A percentile compares a stretch with the other conserved stretches of the same genome.
phyloP scores from a whole-genome alignment of 2,329 filamentous ascomycete genomes.

The Cyanodermella asteris region DNA sequence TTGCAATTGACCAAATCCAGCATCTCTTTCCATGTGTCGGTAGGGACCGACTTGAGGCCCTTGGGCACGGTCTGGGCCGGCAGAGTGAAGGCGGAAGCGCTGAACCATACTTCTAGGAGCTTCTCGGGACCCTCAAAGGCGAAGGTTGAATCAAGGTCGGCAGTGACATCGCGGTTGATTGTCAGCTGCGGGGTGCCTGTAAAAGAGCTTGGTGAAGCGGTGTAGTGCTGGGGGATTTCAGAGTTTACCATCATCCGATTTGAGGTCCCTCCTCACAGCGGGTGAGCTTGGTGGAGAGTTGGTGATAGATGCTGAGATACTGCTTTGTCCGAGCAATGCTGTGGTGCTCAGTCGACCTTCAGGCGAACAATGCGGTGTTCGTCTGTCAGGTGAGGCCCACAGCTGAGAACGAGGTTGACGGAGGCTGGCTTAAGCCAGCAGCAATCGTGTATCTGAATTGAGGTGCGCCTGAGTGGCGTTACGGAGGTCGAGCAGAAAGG shows the following conservation, averaged over 20 bases:
- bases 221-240: conserved; percentile 60
- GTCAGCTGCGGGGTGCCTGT: conserved; percentile 73
- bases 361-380: conserved; percentile 89
- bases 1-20: conserved; percentile 97
- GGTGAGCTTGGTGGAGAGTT: conserved; percentile 1
- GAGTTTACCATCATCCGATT: conserved; percentile 59
- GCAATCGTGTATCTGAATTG: conserved; percentile 28
- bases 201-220: conserved; percentile 54
- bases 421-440: conserved; percentile 78
- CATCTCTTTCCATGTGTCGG: conserved; percentile 86
- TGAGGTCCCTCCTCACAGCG: conserved; percentile 3
- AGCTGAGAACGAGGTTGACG: conserved; percentile 37
- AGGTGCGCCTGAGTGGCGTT: conserved; percentile 53
- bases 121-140: conserved; percentile 98
- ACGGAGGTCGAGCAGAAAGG: conserved; percentile 72
- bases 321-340: too few species aligned
- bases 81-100: conserved; percentile 43
- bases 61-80: conserved; percentile 40
- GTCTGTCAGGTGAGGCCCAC: conserved; percentile 96
- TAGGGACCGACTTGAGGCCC: conserved; percentile 68
- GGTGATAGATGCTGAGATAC: conserved; percentile 1
- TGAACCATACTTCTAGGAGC: conserved; percentile 95
- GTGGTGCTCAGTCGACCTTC: conserved; percentile 28
- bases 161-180: conserved; percentile 86
- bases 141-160: conserved; percentile 83